Conservation (phyloP, 768 basidiomycete species). For the Lactifluus piperatus region DNA sequence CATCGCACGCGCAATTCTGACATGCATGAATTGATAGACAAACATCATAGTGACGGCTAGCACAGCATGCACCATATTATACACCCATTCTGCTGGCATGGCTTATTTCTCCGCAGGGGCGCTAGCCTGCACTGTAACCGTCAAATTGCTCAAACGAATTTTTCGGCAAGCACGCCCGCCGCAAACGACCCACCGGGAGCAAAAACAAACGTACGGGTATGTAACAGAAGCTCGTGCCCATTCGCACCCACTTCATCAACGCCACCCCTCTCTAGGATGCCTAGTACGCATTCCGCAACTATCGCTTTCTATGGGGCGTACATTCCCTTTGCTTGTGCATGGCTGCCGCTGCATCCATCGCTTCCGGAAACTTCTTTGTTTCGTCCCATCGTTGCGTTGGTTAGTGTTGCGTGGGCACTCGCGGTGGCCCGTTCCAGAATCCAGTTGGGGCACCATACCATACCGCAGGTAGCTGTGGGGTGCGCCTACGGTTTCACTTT, state of each 20-base stretch:
- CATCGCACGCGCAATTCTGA: slow-evolving; percentile 4
- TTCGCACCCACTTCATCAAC: not conserved
- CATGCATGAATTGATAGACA: slow-evolving; percentile 34
- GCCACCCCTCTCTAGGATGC: slow-evolving; percentile 47
- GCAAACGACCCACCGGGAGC: slow-evolving; percentile 26
- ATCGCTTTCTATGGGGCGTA: slow-evolving; percentile 60
- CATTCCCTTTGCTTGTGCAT: slow-evolving; percentile 44
- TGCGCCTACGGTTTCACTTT: slow-evolving; percentile 44
- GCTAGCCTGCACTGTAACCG: slow-evolving; percentile 44
- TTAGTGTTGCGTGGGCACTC: slow-evolving; percentile 47
- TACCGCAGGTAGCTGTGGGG: slow-evolving; percentile 58
- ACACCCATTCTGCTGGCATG: slow-evolving; percentile 54
- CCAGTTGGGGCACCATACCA: slow-evolving; percentile 72
- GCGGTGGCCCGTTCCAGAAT: slow-evolving; percentile 55
- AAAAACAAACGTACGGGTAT: slow-evolving; percentile 62
- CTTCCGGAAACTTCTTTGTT: slow-evolving; percentile 33
- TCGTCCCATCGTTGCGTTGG: slow-evolving; percentile 37
- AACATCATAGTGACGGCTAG: slow-evolving; percentile 46
- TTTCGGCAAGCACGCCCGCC: slow-evolving; percentile 60
- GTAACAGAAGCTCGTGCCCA: slow-evolving; percentile 18
- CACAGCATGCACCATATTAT: slow-evolving; percentile 43
- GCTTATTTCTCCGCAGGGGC: slow-evolving; percentile 53
- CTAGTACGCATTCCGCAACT: slow-evolving; percentile 69
- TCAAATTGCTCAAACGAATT: slow-evolving; percentile 50
- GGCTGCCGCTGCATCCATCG: slow-evolving; percentile 51